Evolutionary conservation across 2,329 filamentous ascomycete genomes (phyloP).

Genomic region (Biscogniauxia mediterranea): DNA sequence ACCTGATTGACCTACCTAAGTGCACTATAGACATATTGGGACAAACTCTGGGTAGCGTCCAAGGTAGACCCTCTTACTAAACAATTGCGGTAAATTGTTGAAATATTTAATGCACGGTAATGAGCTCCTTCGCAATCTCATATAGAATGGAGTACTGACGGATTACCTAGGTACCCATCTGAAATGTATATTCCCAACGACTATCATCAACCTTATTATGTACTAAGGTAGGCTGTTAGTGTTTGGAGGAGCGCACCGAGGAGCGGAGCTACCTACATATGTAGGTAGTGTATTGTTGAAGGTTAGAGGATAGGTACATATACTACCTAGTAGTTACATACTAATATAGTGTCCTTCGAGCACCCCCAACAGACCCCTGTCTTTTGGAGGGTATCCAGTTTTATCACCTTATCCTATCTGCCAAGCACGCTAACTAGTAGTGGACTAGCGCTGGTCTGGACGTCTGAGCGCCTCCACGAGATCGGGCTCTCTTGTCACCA

Average conservation of each 20-base stretch:
- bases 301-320: too few species aligned
- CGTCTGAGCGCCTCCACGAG: background rate
- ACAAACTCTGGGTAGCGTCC: background rate
- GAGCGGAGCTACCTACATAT: too few species aligned
- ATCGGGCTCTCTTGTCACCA: conserved; percentile 23
- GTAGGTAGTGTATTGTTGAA: too few species aligned
- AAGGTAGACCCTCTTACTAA: background rate
- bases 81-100: background rate
- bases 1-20: too few species aligned
- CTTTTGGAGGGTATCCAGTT: too few species aligned
- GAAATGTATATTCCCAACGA: background rate
- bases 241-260: too few species aligned
- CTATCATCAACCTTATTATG: background rate
- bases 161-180: too few species aligned
- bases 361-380: too few species aligned
- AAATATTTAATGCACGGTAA: background rate
- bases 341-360: too few species aligned
- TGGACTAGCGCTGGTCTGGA: conserved; percentile 18
- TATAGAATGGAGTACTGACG: background rate
- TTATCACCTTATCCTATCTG: conserved; percentile 12
- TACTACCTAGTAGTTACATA: too few species aligned
- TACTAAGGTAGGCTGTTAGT: too few species aligned
- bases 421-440: conserved; percentile 15
- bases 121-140: background rate
- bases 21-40: background rate